Evolutionary conservation across 768 basidiomycete species (phyloP).

Genomic region (Pisolithus tinctorius): DNA sequence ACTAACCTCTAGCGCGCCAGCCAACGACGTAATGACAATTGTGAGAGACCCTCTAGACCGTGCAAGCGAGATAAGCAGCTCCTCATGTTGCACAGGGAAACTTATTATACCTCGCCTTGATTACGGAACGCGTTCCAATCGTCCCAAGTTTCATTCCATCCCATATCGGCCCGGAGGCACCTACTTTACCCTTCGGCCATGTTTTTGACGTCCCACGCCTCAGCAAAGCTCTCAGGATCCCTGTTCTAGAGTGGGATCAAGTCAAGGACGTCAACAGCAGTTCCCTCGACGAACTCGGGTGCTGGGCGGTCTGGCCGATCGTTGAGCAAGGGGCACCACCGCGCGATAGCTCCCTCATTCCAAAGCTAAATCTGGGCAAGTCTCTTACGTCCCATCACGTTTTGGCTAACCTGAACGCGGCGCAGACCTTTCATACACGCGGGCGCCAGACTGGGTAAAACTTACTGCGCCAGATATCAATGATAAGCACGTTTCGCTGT

Average conservation of each 20-base stretch:
- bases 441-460: conserved; percentile 18
- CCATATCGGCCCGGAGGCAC: conserved; percentile 44
- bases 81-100: conserved; percentile 40
- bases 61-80: not conserved
- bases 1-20: conserved; percentile 27
- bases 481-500: conserved; percentile 18
- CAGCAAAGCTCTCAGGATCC: conserved; percentile 33
- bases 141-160: conserved; percentile 53
- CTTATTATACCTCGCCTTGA: conserved; percentile 50
- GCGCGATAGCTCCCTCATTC: conserved; percentile 2
- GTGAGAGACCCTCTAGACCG: conserved; percentile 25
- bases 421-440: conserved; percentile 21
- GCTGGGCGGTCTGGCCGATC: conserved; percentile 17
- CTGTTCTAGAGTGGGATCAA: conserved; percentile 59
- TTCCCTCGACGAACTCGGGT: conserved; percentile 22
- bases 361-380: conserved; percentile 7
- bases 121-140: conserved; percentile 56
- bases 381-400: not conserved
- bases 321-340: conserved; percentile 11
- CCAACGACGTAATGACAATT: conserved; percentile 76
- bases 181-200: conserved; percentile 48
- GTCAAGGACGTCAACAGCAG: conserved; percentile 43
- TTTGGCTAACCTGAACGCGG: conserved; percentile 31
- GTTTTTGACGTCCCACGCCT: conserved; percentile 56
- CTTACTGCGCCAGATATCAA: conserved; percentile 8